Evolutionary conservation across 805 yeast species (phyloP).

Genomic region (Starmerella gropengiesseri): DNA sequence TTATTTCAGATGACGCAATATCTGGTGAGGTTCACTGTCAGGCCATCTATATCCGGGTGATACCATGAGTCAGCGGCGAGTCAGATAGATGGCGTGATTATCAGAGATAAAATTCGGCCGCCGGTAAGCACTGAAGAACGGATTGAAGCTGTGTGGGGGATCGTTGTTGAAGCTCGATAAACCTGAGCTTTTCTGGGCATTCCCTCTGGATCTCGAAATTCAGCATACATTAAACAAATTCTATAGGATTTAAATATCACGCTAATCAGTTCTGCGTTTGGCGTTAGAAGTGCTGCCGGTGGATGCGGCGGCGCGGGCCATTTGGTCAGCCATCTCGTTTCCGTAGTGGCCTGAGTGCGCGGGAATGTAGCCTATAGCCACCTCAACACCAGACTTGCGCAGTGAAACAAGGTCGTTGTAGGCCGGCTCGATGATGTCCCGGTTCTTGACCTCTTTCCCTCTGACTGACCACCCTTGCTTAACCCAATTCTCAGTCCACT

Average conservation of each 20-base stretch:
- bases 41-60: not conserved
- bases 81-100: not conserved
- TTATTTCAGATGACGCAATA: conserved; percentile 1
- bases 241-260: no score
- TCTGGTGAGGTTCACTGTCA: not conserved
- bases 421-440: conserved; percentile 38
- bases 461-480: conserved; percentile 43
- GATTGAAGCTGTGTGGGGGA: no score
- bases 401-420: conserved; percentile 32
- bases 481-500: conserved; percentile 51
- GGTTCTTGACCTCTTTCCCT: conserved; percentile 41
- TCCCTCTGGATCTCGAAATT: no score
- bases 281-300: no score
- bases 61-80: no score
- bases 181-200: no score
- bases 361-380: conserved; percentile 49
- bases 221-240: no score
- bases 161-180: no score
- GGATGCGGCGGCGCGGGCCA: conserved; percentile 62
- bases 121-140: no score
- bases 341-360: conserved; percentile 67
- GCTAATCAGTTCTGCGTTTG: no score
- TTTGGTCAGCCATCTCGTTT: conserved; percentile 62
- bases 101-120: no score
- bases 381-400: conserved; percentile 25